Conservation (phyloP, 2,329 filamentous ascomycete species). For the Diaporthe vexans region DNA sequence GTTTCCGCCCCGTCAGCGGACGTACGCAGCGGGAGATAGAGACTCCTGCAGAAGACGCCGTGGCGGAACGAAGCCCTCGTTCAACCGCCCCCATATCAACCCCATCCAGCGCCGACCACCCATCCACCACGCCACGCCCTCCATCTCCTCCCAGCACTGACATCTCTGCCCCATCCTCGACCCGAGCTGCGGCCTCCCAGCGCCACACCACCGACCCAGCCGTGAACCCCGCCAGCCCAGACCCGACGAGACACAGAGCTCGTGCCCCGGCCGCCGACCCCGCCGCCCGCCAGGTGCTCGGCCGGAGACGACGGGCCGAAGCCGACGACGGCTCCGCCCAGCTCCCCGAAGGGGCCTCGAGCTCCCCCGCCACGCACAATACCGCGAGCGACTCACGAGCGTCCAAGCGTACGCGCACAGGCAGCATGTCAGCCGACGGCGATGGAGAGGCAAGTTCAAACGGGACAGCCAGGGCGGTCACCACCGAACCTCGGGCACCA, state of each 20-base stretch:
- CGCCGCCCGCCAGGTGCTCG: slow-evolving; percentile 59
- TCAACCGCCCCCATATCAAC: slow-evolving; percentile 59
- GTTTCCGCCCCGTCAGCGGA: slow-evolving; percentile 40
- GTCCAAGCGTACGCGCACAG: slow-evolving; percentile 71
- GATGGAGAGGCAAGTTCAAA: slow-evolving; percentile 65
- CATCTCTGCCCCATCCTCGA: slow-evolving; percentile 56
- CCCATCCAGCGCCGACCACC: slow-evolving; percentile 77
- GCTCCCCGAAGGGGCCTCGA: slow-evolving; percentile 42
- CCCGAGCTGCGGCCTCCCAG: slow-evolving; percentile 43
- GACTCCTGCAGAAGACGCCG: slow-evolving; percentile 71
- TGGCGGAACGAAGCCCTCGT: slow-evolving; percentile 78
- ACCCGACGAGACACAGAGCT: slow-evolving; percentile 36
- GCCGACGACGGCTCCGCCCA: slow-evolving; percentile 55
- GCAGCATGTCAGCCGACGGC: slow-evolving; percentile 75
- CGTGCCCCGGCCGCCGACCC: slow-evolving; percentile 44
- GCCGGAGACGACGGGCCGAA: slow-evolving; percentile 67
- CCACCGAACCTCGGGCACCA: slow-evolving; percentile 68
- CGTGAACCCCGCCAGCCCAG: slow-evolving; percentile 42
- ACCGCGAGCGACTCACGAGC: slow-evolving; percentile 51
- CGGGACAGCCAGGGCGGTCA: slow-evolving; percentile 64
- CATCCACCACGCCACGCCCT: slow-evolving; percentile 69
- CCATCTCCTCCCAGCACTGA: slow-evolving; percentile 62
- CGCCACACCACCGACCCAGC: slow-evolving; percentile 45
- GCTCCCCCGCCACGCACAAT: slow-evolving; percentile 38
- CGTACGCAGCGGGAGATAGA: slow-evolving; percentile 41